Conservation (phyloP, 306 rosid genomes). For the Lathyrus tuberosus region DNA sequence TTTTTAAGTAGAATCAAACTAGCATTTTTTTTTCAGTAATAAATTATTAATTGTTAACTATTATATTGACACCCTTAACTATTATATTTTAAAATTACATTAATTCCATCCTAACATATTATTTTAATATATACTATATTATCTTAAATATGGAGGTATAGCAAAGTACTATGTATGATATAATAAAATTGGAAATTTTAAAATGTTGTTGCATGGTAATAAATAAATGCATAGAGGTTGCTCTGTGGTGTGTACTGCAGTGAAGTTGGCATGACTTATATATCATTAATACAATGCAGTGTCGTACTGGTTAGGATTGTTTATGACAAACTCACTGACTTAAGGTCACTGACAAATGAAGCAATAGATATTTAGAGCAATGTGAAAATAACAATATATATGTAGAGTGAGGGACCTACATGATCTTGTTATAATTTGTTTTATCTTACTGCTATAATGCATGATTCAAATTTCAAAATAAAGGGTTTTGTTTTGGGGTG, state of each 20-base stretch:
- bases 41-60: too few relatives aligned
- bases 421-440: slow-evolving; percentile 21
- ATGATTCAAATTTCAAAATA: slow-evolving; percentile 42
- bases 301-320: slow-evolving; percentile 41
- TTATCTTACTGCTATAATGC: background rate
- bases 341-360: slow-evolving; percentile 43
- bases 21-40: too few relatives aligned
- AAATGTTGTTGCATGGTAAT: slow-evolving; percentile 16
- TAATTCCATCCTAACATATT: too few relatives aligned
- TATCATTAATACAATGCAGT: slow-evolving; percentile 40
- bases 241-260: slow-evolving; percentile 28
- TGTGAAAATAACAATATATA: background rate
- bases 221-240: slow-evolving; percentile 1
- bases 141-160: too few relatives aligned
- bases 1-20: too few relatives aligned
- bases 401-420: slow-evolving; percentile 30
- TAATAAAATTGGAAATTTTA: background rate
- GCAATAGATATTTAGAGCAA: slow-evolving; percentile 43
- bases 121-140: too few relatives aligned
- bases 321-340: slow-evolving; percentile 41
- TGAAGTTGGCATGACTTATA: slow-evolving; percentile 19
- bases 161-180: too few relatives aligned
- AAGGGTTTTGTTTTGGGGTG: slow-evolving; percentile 36
- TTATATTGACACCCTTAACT: too few relatives aligned
- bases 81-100: too few relatives aligned